These are phyloP conservation scores for Aspergillus jensenii DNA, from an alignment of 2,329 filamentous ascomycete species.

Conservation along the genomic window DNA sequence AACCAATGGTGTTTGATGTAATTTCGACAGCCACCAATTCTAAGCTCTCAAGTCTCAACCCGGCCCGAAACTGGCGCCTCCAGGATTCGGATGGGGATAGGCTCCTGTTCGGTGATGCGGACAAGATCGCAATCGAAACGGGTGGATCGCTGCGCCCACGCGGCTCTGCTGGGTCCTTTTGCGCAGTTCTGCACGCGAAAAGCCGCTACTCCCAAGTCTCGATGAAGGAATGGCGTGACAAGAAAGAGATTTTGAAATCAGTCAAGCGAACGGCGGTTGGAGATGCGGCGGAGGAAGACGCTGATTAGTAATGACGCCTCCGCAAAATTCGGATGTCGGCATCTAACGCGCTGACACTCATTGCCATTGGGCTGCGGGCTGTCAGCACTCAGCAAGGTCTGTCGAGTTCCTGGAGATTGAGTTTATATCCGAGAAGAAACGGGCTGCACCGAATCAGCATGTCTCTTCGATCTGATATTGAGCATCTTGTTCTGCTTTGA, in stretches of 20 bases:
- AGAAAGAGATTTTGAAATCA: background rate
- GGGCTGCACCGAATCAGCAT: background rate
- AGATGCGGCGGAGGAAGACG: background rate
- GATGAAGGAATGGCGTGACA: background rate
- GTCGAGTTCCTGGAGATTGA: background rate
- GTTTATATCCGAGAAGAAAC: background rate
- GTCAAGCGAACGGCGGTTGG: background rate
- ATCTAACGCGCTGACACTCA: background rate
- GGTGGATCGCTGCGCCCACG: background rate
- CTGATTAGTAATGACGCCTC: constrained; percentile 1
- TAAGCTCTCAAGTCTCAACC: background rate
- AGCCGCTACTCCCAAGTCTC: background rate
- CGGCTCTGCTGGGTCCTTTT: background rate
- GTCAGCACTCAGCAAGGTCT: background rate
- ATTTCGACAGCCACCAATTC: background rate
- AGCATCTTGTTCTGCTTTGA: background rate
- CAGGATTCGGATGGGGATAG: background rate
- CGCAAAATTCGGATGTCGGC: constrained; percentile 4
- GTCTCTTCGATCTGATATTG: background rate
- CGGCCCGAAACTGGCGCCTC: background rate
- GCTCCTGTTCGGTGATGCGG: background rate
- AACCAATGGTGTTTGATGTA: background rate
- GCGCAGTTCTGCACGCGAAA: background rate
- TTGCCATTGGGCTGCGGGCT: too few species aligned
- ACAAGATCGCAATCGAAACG: background rate